These are phyloP conservation scores for Schwanniomyces occidentalis DNA, from an alignment of 805 yeast species.

Conservation along the genomic window DNA sequence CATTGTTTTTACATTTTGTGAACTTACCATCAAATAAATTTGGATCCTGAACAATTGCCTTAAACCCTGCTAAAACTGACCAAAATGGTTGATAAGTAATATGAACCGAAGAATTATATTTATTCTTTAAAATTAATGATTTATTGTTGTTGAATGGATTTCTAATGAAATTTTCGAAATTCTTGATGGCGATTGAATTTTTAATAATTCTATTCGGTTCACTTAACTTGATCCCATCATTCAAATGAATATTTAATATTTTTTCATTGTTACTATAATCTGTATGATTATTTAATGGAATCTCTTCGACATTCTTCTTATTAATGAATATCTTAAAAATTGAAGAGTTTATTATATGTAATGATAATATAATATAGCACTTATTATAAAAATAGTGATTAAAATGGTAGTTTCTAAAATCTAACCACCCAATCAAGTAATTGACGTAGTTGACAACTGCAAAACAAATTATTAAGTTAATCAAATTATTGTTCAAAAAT, in stretches of 20 bases:
- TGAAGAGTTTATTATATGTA: conserved; percentile 5
- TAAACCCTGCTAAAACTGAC: conserved; percentile 42
- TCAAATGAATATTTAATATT: conserved; percentile 1
- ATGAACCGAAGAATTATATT: conserved; percentile 6
- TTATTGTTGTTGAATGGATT: conserved; percentile 21
- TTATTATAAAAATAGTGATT: conserved; percentile 7
- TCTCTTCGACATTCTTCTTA: conserved; percentile 1
- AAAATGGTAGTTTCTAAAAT: conserved; percentile 3
- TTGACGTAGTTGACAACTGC: conserved; percentile 19
- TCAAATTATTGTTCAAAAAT: conserved; percentile 13
- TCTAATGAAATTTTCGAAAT: conserved; percentile 28
- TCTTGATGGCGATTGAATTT: conserved; percentile 19
- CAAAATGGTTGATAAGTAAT: conserved; percentile 39
- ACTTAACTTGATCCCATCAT: neutral
- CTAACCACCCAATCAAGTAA: conserved; percentile 16
- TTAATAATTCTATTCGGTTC: conserved; percentile 1
- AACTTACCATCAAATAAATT: conserved; percentile 31
- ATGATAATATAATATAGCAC: conserved; percentile 7
- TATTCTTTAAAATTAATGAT: conserved; percentile 11
- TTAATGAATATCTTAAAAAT: conserved; percentile 4
- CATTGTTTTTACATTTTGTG: conserved; percentile 24
- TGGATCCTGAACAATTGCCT: conserved; percentile 29
- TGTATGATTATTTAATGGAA: neutral
- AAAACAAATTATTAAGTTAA: conserved; percentile 22
- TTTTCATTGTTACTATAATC: conserved; percentile 1